Conservation (phyloP, 345 rosid genomes). For the Gossypium longicalyx region DNA sequence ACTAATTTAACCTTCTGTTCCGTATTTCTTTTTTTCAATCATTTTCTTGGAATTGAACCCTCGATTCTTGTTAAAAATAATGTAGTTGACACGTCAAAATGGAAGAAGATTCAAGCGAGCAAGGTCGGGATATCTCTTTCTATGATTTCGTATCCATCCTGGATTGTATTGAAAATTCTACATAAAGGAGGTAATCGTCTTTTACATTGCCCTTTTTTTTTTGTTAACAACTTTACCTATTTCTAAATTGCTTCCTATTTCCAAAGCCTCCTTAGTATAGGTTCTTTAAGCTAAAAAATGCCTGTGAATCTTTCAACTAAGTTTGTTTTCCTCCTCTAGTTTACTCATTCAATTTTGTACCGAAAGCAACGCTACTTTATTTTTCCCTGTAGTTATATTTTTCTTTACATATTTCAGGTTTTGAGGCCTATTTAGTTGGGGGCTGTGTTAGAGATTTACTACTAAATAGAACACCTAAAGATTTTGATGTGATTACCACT, state of each 20-base stretch:
- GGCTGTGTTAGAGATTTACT: conserved; percentile 95
- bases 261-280: background rate
- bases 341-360: background rate
- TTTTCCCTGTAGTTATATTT: background rate
- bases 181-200: conserved; percentile 40
- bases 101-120: conserved; percentile 52
- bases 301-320: background rate
- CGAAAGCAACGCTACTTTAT: background rate
- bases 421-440: conserved; percentile 81
- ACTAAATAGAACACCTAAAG: conserved; percentile 71
- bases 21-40: background rate
- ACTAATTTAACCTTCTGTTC: background rate
- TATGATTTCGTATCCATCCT: conserved; percentile 49
- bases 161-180: conserved; percentile 53
- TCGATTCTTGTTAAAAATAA: conserved; percentile 13
- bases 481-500: conserved; percentile 90
- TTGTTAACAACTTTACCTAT: background rate
- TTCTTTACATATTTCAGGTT: conserved; percentile 41
- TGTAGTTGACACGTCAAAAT: conserved; percentile 47
- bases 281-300: background rate
- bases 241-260: background rate
- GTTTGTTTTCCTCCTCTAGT: background rate
- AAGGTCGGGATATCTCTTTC: conserved; percentile 36
- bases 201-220: background rate
- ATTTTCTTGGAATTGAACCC: background rate